Evolutionary conservation across 441 rosid genomes (phyloP), one percentile per base, ranked within the genome.

Genomic region (Gossypium davidsonii): DNA sequence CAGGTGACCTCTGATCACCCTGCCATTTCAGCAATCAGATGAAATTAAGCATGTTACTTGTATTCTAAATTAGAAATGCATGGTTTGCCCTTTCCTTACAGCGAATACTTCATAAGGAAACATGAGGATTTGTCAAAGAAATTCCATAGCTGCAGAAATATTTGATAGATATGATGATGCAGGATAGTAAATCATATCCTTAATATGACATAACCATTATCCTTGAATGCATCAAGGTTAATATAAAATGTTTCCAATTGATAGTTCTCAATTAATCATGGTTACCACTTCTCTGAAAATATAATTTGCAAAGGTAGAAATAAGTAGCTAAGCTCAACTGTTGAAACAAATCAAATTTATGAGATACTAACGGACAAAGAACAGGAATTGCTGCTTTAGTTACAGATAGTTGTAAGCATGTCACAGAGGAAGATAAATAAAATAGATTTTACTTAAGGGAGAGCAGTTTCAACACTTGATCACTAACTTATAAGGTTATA

Each of bases 1-100:
- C 99, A 67, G 99, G 99, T 71, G 99, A 96, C 87, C 99, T 96
- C 81, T 96, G 99, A 88, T 93, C 98, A 80, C 99, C 99, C 99
- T 96, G 96, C 72, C 85, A 87, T 81, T 77, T 73, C 72, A 42
- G 66, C 70, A 64, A 62, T 37, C 26, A 46, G 46, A 76, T 72
- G 65, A 63, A 34, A 71, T 23, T 75, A 39, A 83, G 73, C 75
- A 75, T 68, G 68, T 20, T 11, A 57, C 28, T 61, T 63, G 77
- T 21, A 61, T 64, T 52, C 23, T 37, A 51, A 79, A 70, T 67
- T 21, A 64, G 67, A 79, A 56, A 56, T 56, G 25, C 21, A 42
- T 5, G 68, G 44, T 39, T 37, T 37, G 44, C 10, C 44, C 44
- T 37, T 37, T 7, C 44, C 44, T 37, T 37, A 37, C 10, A 37